Evolutionary conservation across 2,329 filamentous ascomycete genomes (phyloP).

Genomic region (Cladosporium velox): DNA sequence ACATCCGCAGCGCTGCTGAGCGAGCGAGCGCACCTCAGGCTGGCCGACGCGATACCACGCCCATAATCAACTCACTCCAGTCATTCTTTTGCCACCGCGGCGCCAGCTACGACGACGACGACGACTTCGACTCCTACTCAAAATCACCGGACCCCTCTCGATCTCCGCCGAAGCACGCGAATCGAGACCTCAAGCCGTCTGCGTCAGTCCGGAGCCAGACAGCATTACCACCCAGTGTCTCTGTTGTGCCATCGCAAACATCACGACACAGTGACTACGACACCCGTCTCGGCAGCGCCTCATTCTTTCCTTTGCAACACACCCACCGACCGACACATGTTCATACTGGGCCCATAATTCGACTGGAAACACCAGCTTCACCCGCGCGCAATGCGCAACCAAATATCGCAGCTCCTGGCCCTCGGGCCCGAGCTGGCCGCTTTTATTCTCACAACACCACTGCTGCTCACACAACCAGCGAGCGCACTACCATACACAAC

Average conservation of each 20-base stretch:
- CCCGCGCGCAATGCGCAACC: conserved; percentile 32
- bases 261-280: conserved; percentile 1
- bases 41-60: conserved; percentile 5
- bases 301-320: conserved; percentile 12
- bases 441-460: conserved; percentile 34
- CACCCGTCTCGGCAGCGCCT: conserved; percentile 1
- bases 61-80: conserved; percentile 18
- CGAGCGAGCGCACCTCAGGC: conserved; percentile 3
- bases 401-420: conserved; percentile 38
- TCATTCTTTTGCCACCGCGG: conserved; percentile 17
- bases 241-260: neutral
- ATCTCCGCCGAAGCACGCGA: conserved; percentile 8
- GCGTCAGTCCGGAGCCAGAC: conserved; percentile 10
- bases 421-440: conserved; percentile 38
- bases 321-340: conserved; percentile 12
- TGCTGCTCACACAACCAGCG: conserved; percentile 25
- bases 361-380: conserved; percentile 1
- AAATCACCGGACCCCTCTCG: conserved; percentile 6
- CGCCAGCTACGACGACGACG: neutral
- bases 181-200: conserved; percentile 16
- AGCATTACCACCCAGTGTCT: conserved; percentile 11
- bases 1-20: conserved; percentile 12
- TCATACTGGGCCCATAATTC: conserved; percentile 11
- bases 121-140: neutral
- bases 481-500: conserved; percentile 27